Evolutionary conservation across 2,329 filamentous ascomycete species (phyloP), one percentile per base, ranked within the genome.

Genomic region (Pseudogymnoascus sp.): DNA sequence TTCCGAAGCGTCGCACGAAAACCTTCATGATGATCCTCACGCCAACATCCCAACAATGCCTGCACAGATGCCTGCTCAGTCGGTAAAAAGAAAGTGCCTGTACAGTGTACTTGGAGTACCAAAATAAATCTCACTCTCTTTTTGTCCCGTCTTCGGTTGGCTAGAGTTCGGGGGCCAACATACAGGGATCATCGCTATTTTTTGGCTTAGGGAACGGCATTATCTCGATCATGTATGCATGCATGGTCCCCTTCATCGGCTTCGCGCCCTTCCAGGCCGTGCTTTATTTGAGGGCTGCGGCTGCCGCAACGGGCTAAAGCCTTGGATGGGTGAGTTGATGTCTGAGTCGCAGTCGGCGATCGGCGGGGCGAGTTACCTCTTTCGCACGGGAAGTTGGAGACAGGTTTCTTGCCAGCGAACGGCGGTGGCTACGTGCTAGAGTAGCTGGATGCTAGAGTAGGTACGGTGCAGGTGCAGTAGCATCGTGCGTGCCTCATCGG

Each of bases 151-250:
- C 22, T 25, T 25, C 5, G 22, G 22, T 43, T 22, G 18, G 39
- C 39, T 18, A 43, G 39, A 41, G 39, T 22, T 30, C 25, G 43
- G 43, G 43, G 43, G 25, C 43, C 25, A 50, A 30, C 43, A 18
- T n/a, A 7, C 43, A 50, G 25, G 43, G 43, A 50, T 50, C 43
- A 22, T 12, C 18, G 39, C 20, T n/a, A 25, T 22, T 50, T 22
- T 43, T 50, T 50, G 30, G 30, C 43, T 25, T 25, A 50, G 28
- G 16, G 43, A 30, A 50, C 43, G 43, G 43, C 43, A 50, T 50
- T 50, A 50, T 50, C 43, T 50, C 43, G 43, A 50, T 50, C 43
- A 50, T 30, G 43, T 47, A 50, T 50, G 43, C 25, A 50, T 50
- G 43, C 22, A 30, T 50, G 43, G 43, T 50, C 43, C 43, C 41